These are phyloP conservation scores for Wickerhamomyces rabaulensis DNA, from an alignment of 805 yeast species.

Conservation along the genomic window DNA sequence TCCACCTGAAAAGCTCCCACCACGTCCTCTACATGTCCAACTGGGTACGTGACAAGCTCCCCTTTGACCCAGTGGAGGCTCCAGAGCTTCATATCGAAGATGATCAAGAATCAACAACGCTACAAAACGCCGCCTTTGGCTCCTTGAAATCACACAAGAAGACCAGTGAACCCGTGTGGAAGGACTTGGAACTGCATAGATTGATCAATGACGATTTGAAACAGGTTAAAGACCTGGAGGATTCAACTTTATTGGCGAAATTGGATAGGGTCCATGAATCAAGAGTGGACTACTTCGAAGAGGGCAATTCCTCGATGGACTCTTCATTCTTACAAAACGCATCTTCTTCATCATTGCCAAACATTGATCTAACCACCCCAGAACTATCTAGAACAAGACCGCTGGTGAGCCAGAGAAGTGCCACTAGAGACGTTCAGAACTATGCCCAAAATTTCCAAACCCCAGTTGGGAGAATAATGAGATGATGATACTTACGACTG, in stretches of 20 bases:
- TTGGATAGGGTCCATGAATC: conserved; percentile 8
- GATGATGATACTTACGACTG: conserved; percentile 10
- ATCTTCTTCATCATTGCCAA: conserved; percentile 3
- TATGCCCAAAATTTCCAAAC: conserved; percentile 18
- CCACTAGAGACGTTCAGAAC: conserved; percentile 7
- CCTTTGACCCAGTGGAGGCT: conserved; percentile 23
- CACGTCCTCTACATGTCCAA: conserved; percentile 29
- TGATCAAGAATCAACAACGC: conserved; percentile 9
- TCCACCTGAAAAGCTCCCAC: conserved; percentile 23
- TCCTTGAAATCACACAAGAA: conserved; percentile 15
- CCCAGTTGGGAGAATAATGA: conserved; percentile 19
- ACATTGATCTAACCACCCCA: conserved; percentile 19
- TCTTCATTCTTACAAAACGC: conserved; percentile 4
- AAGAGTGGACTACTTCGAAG: conserved; percentile 5
- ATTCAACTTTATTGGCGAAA: conserved; percentile 12
- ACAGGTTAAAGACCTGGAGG: conserved; percentile 1
- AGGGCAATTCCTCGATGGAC: conserved; percentile 1
- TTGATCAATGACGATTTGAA: conserved; percentile 20
- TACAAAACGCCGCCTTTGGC: conserved; percentile 22
- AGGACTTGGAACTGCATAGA: conserved; percentile 22
- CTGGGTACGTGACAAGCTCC: conserved; percentile 25
- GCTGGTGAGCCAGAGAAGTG: not conserved
- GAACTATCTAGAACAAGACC: conserved; percentile 19
- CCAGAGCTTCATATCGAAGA: conserved; percentile 10
- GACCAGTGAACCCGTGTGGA: conserved; percentile 20